Conservation (phyloP, 805 yeast species). For the Starmerella powellii region DNA sequence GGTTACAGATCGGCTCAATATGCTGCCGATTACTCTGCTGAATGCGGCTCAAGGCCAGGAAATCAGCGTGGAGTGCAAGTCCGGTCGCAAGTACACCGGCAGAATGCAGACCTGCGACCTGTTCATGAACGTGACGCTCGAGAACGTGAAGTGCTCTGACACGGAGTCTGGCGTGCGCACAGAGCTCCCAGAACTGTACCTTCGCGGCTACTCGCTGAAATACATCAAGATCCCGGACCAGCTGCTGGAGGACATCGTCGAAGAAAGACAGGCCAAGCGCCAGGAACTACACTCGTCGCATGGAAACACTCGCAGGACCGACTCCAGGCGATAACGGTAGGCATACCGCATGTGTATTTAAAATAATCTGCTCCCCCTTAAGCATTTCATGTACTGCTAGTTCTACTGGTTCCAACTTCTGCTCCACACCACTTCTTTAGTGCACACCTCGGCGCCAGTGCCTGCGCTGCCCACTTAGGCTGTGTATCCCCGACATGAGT, state of each 20-base stretch:
- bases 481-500: too few species aligned
- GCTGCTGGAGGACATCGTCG: constrained; percentile 31
- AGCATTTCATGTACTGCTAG: too few species aligned
- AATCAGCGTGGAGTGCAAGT: constrained; percentile 76
- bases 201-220: constrained; percentile 29
- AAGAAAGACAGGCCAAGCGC: constrained; percentile 29
- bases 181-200: constrained; percentile 19
- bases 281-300: constrained; percentile 26
- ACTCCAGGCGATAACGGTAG: neutral
- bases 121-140: constrained; percentile 87
- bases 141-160: constrained; percentile 45
- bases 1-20: constrained; percentile 1
- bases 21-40: constrained; percentile 84
- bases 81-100: constrained; percentile 84
- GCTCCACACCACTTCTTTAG: too few species aligned
- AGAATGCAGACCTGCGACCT: constrained; percentile 74
- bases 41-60: constrained; percentile 86
- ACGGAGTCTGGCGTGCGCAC: constrained; percentile 12
- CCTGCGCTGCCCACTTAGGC: too few species aligned
- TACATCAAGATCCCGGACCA: constrained; percentile 34
- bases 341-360: neutral
- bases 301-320: constrained; percentile 9
- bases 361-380: too few species aligned
- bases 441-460: too few species aligned
- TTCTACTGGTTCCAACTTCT: too few species aligned